Base-by-base conservation (phyloP, 495 filamentous ascomycete genomes). In the Beverwykella pulmonaria region DNA sequence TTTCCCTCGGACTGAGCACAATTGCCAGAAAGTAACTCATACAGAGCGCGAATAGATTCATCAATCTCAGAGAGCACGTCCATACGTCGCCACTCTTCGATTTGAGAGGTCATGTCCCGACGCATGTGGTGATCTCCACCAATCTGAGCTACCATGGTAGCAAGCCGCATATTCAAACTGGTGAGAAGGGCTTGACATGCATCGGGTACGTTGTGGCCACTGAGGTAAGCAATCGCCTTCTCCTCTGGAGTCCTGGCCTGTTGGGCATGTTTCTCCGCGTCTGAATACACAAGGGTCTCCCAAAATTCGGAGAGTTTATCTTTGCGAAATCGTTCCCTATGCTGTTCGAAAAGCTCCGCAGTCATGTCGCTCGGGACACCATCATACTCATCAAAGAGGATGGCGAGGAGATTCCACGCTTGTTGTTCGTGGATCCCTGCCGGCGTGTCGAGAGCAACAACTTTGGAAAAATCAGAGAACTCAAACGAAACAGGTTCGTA, bases 11-110 rank as follows among this genome's bases (percentile, higher is more conserved):
- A 91, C 41, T 87, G 83, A 61, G 90, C 87, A 26, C 90, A 84
- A 66, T 97, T 94, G 55, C 95, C 94, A 32, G 91, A 87, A 9
- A 96, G 81, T 9, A 98, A 82, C 72, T 94, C 92, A 72, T 97
- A 98, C 52, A 98, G 78, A 4, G 92, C 89, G 27, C 95, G 88
- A 36, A 96, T 84, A 14, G 90, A 84, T 66, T 94, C 87, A n/a
- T 80, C 87, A 75, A 97, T 89, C 75, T 98, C 94, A 12, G 92
- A 89, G 27, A 93, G 82, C 2, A 91, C 84, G 65, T 91, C 88
- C 44, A 88, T 84, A 17, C 90, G 85, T 34, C 87, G 85, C 94
- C 94, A 98, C 53, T 89, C 85, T 41, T 87, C 86, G 53, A 98
- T 82, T 75, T 98, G 94, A 34, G 84, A 80, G 22, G 79, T 78